Percentiles rank a stretch among this genome's conserved stretches.
Evolutionary conservation across 2,329 filamentous ascomycete species (phyloP).

Genomic region (Aureobasidium subglaciale): DNA sequence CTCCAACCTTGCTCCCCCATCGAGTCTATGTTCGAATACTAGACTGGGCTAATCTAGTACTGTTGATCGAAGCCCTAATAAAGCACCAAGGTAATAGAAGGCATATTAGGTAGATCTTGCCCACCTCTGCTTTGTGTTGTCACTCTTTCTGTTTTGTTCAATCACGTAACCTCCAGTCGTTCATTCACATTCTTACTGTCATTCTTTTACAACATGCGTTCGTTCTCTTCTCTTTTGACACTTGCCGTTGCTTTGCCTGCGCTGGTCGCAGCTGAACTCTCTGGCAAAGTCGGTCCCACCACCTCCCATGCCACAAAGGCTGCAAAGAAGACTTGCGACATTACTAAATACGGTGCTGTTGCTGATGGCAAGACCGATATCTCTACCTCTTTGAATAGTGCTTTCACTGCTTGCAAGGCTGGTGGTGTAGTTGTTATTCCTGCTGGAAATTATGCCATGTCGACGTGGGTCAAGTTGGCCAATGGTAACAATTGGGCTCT

Average conservation of each 20-base stretch:
- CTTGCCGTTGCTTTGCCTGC: conserved; percentile 22
- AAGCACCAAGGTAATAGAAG: not conserved
- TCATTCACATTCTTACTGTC: not conserved
- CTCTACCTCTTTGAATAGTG: conserved; percentile 40
- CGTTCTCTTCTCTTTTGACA: conserved; percentile 17
- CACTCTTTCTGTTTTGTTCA: not conserved
- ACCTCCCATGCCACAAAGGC: conserved; percentile 38
- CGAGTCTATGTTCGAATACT: not conserved
- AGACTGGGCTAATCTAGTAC: not conserved
- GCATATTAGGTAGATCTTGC: not conserved
- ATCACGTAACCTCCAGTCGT: not conserved
- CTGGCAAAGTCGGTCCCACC: conserved; percentile 39
- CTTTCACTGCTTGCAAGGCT: conserved; percentile 44
- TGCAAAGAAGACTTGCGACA: conserved; percentile 45
- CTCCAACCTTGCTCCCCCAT: not conserved
- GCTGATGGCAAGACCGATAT: conserved; percentile 48
- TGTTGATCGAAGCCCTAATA: not conserved
- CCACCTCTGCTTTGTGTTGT: not conserved
- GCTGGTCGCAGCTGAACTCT: conserved; percentile 29
- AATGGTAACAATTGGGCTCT: conserved; percentile 44
- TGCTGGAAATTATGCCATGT: conserved; percentile 43
- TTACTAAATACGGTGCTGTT: conserved; percentile 46
- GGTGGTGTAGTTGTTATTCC: conserved; percentile 47
- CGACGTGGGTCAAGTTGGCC: conserved; percentile 43
- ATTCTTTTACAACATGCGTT: not conserved